These are phyloP conservation scores for Salix caprea DNA, from an alignment of 345 rosid species.

Conservation along the genomic window DNA sequence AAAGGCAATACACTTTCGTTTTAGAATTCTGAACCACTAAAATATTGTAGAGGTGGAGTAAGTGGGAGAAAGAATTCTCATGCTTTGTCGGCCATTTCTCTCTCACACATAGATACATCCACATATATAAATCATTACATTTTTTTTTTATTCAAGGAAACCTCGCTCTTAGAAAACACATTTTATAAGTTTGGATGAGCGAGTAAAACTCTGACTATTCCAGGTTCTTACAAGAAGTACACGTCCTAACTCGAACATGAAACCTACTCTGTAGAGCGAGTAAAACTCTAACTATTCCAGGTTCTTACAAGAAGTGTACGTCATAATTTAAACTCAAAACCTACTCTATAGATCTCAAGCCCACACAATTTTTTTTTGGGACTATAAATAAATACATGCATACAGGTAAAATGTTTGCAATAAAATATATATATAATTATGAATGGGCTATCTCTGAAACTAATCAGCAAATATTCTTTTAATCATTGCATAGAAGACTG, in stretches of 20 bases:
- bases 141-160: too few species aligned
- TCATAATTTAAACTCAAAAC: too few species aligned
- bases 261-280: too few species aligned
- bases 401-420: neutral
- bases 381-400: neutral
- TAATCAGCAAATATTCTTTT: constrained; percentile 16
- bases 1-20: constrained; percentile 1
- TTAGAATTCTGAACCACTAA: constrained; percentile 18
- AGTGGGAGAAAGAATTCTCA: constrained; percentile 25
- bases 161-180: rapidly evolving
- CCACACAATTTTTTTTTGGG: too few species aligned
- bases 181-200: rapidly evolving
- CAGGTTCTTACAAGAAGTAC: too few species aligned
- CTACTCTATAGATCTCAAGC: too few species aligned
- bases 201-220: too few species aligned
- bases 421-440: neutral
- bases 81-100: constrained; percentile 55
- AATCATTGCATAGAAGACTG: constrained; percentile 24
- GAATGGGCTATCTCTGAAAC: neutral
- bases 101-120: neutral
- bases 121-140: too few species aligned
- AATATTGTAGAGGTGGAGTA: constrained; percentile 25
- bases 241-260: too few species aligned
- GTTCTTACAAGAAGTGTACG: too few species aligned
- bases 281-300: too few species aligned